These are phyloP conservation scores for Ganoderma leucocontextum DNA, from an alignment of 1,284 basidiomycete species.

Conservation along the genomic window DNA sequence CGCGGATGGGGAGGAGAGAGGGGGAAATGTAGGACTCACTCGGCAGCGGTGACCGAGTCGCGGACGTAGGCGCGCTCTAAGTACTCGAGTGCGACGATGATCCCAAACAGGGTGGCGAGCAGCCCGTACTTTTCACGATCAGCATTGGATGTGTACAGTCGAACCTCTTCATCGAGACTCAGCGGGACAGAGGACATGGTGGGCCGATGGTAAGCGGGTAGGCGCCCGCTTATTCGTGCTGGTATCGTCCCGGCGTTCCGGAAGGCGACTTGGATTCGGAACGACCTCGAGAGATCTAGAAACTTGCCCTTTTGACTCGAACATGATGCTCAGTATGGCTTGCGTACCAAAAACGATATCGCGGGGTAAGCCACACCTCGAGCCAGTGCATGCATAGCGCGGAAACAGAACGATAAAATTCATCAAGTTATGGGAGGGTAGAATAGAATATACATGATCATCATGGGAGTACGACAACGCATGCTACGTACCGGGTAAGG, in stretches of 20 bases:
- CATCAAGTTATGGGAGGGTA: no score
- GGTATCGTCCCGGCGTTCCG: background rate
- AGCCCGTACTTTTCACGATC: constrained; percentile 92
- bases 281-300: no score
- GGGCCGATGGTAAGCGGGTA: background rate
- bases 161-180: constrained; percentile 90
- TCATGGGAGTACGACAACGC: no score
- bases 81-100: constrained; percentile 93
- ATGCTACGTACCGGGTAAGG: no score
- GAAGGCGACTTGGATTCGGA: background rate
- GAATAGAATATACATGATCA: no score
- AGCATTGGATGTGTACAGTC: constrained; percentile 87
- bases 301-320: no score
- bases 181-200: constrained; percentile 46
- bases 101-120: constrained; percentile 90
- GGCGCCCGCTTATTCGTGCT: background rate
- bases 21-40: constrained; percentile 65
- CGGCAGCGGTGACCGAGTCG: constrained; percentile 88
- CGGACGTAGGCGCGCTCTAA: constrained; percentile 96
- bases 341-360: no score
- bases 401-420: no score
- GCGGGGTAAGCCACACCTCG: no score
- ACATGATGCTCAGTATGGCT: no score
- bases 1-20: background rate
- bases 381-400: no score